phyloP scores from a whole-genome alignment of 2,329 filamentous ascomycete species.

The Diaporthe sp. region DNA sequence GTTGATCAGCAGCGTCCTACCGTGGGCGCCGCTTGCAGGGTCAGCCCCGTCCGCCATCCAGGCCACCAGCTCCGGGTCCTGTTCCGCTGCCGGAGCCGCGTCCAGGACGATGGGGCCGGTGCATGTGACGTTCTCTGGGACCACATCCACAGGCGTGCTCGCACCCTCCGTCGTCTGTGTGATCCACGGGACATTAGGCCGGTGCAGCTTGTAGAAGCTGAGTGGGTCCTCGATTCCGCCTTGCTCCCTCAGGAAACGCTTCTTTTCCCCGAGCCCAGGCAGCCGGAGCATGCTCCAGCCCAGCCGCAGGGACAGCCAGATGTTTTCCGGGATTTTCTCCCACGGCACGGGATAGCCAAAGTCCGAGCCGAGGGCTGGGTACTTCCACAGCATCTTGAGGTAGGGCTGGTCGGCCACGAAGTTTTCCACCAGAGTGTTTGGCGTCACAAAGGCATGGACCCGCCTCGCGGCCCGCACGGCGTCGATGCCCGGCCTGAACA shows the following conservation, averaged over 20 bases:
- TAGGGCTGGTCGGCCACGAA: conserved; percentile 40
- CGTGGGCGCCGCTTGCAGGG: not conserved
- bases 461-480: conserved; percentile 39
- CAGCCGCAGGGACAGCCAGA: conserved; percentile 37
- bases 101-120: conserved; percentile 46
- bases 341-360: conserved; percentile 45
- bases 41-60: conserved; percentile 43
- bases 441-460: conserved; percentile 40
- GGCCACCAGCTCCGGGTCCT: conserved; percentile 45
- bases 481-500: conserved; percentile 43
- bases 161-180: conserved; percentile 47
- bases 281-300: conserved; percentile 31
- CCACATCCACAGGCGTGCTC: conserved; percentile 44
- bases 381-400: conserved; percentile 44
- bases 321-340: conserved; percentile 43
- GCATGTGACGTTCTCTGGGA: conserved; percentile 44
- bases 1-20: conserved; percentile 48
- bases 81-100: conserved; percentile 43
- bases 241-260: conserved; percentile 37
- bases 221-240: conserved; percentile 46
- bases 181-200: conserved; percentile 46
- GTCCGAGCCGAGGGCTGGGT: conserved; percentile 44
- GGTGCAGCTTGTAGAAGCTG: conserved; percentile 42
- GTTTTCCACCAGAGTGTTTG: conserved; percentile 40
- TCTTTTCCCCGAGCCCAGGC: conserved; percentile 33